Conservation (phyloP, 768 basidiomycete genomes). For the Collybiopsis luxurians region DNA sequence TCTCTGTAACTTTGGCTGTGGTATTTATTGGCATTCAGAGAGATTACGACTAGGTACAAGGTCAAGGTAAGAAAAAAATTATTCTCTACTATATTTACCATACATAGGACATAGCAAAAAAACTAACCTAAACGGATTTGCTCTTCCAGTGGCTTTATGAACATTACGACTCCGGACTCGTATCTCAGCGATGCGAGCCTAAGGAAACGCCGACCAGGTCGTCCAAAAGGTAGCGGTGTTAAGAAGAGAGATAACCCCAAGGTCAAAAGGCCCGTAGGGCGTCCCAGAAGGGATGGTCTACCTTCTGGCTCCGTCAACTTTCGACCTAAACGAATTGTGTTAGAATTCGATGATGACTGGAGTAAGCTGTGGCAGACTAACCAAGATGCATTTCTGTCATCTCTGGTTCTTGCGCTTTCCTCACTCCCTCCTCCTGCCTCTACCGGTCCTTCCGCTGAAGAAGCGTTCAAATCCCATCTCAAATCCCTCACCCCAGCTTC, state of each 20-base stretch:
- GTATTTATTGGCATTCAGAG: no score
- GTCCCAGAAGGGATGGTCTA: constrained; percentile 79
- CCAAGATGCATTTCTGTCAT: constrained; percentile 53
- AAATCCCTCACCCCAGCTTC: constrained; percentile 55
- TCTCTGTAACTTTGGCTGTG: no score
- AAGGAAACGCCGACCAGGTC: constrained; percentile 65
- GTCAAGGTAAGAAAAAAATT: no score
- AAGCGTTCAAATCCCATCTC: constrained; percentile 78
- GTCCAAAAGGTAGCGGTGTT: constrained; percentile 80
- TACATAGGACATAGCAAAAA: background rate
- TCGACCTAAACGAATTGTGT: constrained; percentile 26
- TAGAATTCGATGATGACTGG: constrained; percentile 57
- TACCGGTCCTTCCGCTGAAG: constrained; percentile 62
- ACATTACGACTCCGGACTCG: constrained; percentile 4
- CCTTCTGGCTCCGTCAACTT: constrained; percentile 66
- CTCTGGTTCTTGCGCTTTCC: constrained; percentile 55
- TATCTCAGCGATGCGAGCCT: background rate
- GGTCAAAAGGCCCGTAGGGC: constrained; percentile 75
- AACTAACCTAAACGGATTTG: background rate
- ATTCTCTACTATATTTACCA: background rate
- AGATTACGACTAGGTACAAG: no score
- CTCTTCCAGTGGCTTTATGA: background rate
- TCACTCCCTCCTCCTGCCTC: constrained; percentile 60
- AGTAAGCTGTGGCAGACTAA: constrained; percentile 53
- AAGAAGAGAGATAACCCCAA: constrained; percentile 46